Evolutionary conservation across 2,329 filamentous ascomycete species (phyloP).

Genomic region (Alternaria sp.): DNA sequence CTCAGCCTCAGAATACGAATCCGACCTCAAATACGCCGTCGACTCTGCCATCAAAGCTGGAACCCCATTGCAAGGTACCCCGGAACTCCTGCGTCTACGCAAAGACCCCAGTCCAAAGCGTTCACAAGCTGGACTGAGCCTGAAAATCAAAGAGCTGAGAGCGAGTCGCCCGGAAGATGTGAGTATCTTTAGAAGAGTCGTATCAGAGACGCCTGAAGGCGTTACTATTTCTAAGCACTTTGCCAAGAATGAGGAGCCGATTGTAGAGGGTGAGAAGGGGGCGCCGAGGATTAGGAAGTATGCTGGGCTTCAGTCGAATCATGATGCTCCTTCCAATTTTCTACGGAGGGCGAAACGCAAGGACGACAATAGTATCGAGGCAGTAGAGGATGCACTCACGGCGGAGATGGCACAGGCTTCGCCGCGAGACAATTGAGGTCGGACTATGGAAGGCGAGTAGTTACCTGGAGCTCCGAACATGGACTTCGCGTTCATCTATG

Average conservation of each 20-base stretch:
- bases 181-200: slow-evolving; percentile 6
- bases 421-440: neutral
- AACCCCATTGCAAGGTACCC: slow-evolving; percentile 4
- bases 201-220: neutral
- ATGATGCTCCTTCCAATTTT: neutral
- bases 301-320: slow-evolving; percentile 6
- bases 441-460: neutral
- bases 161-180: neutral
- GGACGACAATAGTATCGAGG: neutral
- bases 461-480: neutral
- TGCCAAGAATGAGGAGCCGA: neutral
- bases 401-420: neutral
- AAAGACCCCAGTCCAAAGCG: neutral
- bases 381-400: neutral
- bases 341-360: neutral
- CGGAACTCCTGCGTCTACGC: slow-evolving; percentile 4
- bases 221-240: slow-evolving; percentile 12
- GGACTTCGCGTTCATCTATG: neutral
- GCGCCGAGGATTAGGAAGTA: slow-evolving; percentile 10
- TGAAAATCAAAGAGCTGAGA: slow-evolving; percentile 13
- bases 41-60: slow-evolving; percentile 19
- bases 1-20: slow-evolving; percentile 40
- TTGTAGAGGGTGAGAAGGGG: neutral
- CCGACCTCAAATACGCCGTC: slow-evolving; percentile 1
- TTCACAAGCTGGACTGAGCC: neutral